Conservation (phyloP, 495 filamentous ascomycete species). For the Talaromyces adpressus region DNA sequence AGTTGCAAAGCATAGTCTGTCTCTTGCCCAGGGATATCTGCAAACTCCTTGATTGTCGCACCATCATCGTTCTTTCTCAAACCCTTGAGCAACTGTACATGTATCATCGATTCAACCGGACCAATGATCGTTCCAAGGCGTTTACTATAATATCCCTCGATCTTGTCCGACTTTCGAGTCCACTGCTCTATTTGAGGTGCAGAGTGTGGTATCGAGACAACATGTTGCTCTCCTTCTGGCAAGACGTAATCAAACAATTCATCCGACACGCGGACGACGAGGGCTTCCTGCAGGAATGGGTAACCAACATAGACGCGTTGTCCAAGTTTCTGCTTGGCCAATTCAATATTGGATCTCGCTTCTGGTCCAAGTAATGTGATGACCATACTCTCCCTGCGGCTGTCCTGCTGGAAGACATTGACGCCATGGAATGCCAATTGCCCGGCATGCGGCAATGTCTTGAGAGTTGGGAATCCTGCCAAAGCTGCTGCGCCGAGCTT, state of each 20-base stretch:
- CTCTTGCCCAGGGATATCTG: constrained; percentile 79
- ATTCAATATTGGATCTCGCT: constrained; percentile 56
- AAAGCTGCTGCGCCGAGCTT: constrained; percentile 73
- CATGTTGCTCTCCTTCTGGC: constrained; percentile 52
- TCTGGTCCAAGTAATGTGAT: constrained; percentile 74
- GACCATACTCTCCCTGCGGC: constrained; percentile 94
- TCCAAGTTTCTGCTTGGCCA: constrained; percentile 73
- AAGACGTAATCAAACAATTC: constrained; percentile 88
- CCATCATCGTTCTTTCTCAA: constrained; percentile 86
- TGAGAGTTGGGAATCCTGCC: constrained; percentile 88
- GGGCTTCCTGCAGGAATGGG: constrained; percentile 91
- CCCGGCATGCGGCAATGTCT: constrained; percentile 73
- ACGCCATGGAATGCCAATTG: constrained; percentile 84
- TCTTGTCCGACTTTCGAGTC: constrained; percentile 73
- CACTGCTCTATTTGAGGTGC: constrained; percentile 75
- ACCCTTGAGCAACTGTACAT: constrained; percentile 88
- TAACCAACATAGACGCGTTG: constrained; percentile 88
- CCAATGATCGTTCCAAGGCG: constrained; percentile 84
- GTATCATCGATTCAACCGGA: constrained; percentile 76
- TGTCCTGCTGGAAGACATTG: constrained; percentile 94
- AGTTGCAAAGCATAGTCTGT: constrained; percentile 87
- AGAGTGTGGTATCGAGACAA: constrained; percentile 61
- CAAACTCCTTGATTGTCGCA: constrained; percentile 89
- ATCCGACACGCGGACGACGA: constrained; percentile 81
- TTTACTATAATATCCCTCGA: constrained; percentile 83